Percentiles rank a stretch among this genome's conserved stretches.
Conservation (phyloP, 495 filamentous ascomycete genomes). For the Cudoniella acicularis region DNA sequence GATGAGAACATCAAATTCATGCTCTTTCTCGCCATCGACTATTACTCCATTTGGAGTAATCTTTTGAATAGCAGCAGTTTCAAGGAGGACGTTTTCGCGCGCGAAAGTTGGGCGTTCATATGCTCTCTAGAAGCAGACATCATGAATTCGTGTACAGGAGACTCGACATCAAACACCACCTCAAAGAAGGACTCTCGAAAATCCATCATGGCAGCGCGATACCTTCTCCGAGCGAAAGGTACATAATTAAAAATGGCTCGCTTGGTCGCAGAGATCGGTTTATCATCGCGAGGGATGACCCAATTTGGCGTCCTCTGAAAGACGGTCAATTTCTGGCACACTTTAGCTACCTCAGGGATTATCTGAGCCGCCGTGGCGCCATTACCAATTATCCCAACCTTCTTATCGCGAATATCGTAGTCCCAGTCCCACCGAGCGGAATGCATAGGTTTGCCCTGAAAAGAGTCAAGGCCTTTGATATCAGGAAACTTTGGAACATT, state of each 20-base stretch:
- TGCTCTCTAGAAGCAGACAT: background rate
- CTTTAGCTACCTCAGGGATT: conserved; percentile 57
- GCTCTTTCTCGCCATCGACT: conserved; percentile 33
- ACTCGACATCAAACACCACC: conserved; percentile 1
- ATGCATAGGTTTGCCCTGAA: conserved; percentile 56
- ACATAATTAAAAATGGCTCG: conserved; percentile 33
- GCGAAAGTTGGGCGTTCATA: conserved; percentile 27
- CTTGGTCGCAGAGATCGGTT: conserved; percentile 8
- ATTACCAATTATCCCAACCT: conserved; percentile 49
- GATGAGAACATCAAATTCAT: conserved; percentile 51
- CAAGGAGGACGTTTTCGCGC: conserved; percentile 41
- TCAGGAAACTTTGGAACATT: conserved; percentile 56
- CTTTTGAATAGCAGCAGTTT: conserved; percentile 41
- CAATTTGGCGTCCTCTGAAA: conserved; percentile 70
- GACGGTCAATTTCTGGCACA: conserved; percentile 51
- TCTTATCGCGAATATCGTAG: conserved; percentile 47
- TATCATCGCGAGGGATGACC: conserved; percentile 35
- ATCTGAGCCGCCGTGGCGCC: conserved; percentile 72
- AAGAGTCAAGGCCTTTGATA: conserved; percentile 52
- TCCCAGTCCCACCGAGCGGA: conserved; percentile 48
- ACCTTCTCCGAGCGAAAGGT: conserved; percentile 42
- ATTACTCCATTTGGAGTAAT: conserved; percentile 43
- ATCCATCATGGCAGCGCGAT: conserved; percentile 45
- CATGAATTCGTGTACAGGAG: conserved; percentile 1
- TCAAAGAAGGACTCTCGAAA: conserved; percentile 41